phyloP scores from a whole-genome alignment of 805 yeast genomes.

The Candida nitratophila region DNA sequence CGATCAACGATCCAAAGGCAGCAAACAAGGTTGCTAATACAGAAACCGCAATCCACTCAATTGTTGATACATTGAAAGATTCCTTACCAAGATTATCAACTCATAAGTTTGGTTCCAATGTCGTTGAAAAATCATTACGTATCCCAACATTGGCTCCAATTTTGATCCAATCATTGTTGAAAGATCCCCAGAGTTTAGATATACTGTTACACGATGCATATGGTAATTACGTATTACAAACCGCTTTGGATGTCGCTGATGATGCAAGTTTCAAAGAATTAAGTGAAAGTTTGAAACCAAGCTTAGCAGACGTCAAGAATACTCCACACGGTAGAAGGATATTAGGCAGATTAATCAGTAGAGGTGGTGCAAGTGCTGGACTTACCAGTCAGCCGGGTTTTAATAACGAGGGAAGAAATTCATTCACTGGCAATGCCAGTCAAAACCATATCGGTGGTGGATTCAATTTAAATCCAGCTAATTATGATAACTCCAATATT shows the following conservation, averaged over 20 bases:
- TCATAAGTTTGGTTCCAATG: constrained; percentile 57
- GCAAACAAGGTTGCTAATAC: constrained; percentile 21
- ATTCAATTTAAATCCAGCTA: not conserved
- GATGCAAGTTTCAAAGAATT: constrained; percentile 45
- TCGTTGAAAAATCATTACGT: constrained; percentile 49
- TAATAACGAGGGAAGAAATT: not conserved
- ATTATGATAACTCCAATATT: not conserved
- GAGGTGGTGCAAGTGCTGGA: constrained; percentile 22
- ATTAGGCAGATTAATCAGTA: constrained; percentile 47
- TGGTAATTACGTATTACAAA: constrained; percentile 55
- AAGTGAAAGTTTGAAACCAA: constrained; percentile 59
- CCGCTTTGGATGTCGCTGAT: constrained; percentile 50
- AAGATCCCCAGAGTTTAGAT: constrained; percentile 26
- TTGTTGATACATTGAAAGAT: constrained; percentile 22
- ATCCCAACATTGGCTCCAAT: constrained; percentile 37
- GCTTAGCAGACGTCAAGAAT: constrained; percentile 69
- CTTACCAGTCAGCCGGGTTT: constrained; percentile 1
- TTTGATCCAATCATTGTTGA: constrained; percentile 37
- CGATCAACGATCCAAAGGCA: constrained; percentile 19
- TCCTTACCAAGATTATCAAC: constrained; percentile 35
- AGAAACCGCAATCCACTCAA: constrained; percentile 21
- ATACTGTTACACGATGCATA: constrained; percentile 48
- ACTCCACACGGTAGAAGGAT: constrained; percentile 97
- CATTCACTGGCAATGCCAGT: not conserved
- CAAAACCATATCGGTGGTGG: not conserved